Conservation (phyloP, 352 stramenopile genomes). For the Globisporangium cylindrosporum region DNA sequence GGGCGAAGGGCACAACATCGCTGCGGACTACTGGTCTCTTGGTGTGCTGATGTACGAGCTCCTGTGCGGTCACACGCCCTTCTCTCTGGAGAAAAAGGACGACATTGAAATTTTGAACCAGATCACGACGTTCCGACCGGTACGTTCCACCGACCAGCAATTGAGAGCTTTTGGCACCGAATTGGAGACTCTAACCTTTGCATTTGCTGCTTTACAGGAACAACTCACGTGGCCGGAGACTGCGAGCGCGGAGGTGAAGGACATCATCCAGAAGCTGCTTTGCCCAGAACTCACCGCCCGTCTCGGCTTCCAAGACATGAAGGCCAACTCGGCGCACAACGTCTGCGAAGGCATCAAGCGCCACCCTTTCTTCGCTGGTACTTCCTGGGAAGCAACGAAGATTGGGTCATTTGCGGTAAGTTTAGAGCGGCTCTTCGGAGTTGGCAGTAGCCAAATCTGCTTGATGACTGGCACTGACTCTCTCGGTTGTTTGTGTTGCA, state of each 20-base stretch:
- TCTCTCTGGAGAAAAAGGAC: conserved; percentile 78
- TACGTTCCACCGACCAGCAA: conserved; percentile 18
- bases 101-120: conserved; percentile 88
- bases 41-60: conserved; percentile 95
- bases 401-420: conserved; percentile 75
- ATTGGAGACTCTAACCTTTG: not conserved
- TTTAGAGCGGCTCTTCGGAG: not conserved
- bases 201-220: conserved; percentile 20
- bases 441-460: not conserved
- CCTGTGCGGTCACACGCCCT: conserved; percentile 86
- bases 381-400: conserved; percentile 80
- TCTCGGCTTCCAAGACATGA: conserved; percentile 52
- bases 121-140: conserved; percentile 76
- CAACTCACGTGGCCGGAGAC: conserved; percentile 68
- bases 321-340: conserved; percentile 37
- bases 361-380: conserved; percentile 81
- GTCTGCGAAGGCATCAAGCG: conserved; percentile 75
- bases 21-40: conserved; percentile 92
- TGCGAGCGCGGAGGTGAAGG: conserved; percentile 66
- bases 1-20: conserved; percentile 83
- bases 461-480: not conserved
- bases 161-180: not conserved
- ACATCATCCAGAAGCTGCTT: conserved; percentile 67
- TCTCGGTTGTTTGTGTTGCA: conserved; percentile 15
- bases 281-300: conserved; percentile 50